Conservation (phyloP, 2,329 filamentous ascomycete species). For the Ilyonectria sp. region DNA sequence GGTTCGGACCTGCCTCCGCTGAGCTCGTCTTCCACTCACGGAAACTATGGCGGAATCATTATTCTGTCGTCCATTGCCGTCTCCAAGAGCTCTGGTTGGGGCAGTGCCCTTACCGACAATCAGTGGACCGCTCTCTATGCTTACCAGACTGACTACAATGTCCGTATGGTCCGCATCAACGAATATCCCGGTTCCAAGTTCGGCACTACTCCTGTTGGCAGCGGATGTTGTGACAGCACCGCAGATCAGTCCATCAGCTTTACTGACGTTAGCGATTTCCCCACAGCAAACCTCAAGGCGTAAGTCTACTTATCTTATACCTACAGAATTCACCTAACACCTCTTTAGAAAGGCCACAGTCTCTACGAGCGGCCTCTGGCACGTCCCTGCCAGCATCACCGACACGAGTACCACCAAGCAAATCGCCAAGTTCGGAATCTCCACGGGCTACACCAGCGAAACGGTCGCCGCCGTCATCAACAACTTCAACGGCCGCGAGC, state of each 20-base stretch:
- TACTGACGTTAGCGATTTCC: constrained; percentile 31
- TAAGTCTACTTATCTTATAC: neutral
- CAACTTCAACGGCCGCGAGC: constrained; percentile 34
- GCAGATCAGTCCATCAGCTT: constrained; percentile 33
- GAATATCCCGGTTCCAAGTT: constrained; percentile 33
- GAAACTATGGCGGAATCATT: constrained; percentile 33
- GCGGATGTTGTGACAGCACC: constrained; percentile 8
- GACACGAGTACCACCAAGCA: constrained; percentile 27
- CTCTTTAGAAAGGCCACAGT: constrained; percentile 11
- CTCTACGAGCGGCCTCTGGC: constrained; percentile 35
- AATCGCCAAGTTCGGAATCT: constrained; percentile 37
- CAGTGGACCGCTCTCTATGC: constrained; percentile 32
- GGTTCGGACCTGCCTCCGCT: constrained; percentile 28
- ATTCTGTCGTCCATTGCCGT: constrained; percentile 30
- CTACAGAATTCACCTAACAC: neutral
- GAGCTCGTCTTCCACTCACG: constrained; percentile 24
- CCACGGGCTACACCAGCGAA: constrained; percentile 26
- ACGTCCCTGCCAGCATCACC: constrained; percentile 33
- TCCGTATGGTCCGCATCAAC: constrained; percentile 37
- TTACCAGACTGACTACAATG: constrained; percentile 31
- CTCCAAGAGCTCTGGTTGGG: constrained; percentile 27
- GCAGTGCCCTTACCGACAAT: constrained; percentile 29
- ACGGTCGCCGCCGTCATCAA: constrained; percentile 38
- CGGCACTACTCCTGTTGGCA: constrained; percentile 19
- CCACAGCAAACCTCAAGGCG: constrained; percentile 34